These are phyloP conservation scores for Friedmanniomyces endolithicus DNA, from an alignment of 495 filamentous ascomycete genomes.

Conservation along the genomic window DNA sequence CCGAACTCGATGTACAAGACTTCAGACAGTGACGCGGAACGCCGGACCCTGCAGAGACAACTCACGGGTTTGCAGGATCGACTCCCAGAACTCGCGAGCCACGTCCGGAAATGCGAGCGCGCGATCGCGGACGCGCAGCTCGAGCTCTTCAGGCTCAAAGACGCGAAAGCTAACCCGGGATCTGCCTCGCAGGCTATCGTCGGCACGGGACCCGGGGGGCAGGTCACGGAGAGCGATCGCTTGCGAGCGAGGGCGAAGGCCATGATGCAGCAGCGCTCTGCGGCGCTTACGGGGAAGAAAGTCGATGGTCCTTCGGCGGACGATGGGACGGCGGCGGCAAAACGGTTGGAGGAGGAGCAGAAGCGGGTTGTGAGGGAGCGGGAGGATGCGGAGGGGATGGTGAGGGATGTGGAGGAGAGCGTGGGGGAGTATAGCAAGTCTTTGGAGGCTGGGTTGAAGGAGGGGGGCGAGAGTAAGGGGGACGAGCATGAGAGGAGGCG, in stretches of 20 bases:
- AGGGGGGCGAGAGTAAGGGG: conserved; percentile 54
- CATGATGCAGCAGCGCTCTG: conserved; percentile 96
- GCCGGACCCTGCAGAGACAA: conserved; percentile 72
- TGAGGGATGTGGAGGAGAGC: conserved; percentile 90
- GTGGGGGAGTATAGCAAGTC: conserved; percentile 76
- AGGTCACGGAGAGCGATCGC: conserved; percentile 84
- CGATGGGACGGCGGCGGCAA: conserved; percentile 62
- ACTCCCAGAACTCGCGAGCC: conserved; percentile 80
- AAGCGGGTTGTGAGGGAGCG: conserved; percentile 65
- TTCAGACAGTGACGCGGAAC: conserved; percentile 74
- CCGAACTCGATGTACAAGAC: conserved; percentile 63
- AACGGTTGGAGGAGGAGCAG: conserved; percentile 74
- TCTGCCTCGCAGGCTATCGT: conserved; percentile 73
- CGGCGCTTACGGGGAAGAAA: conserved; percentile 77
- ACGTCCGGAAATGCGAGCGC: conserved; percentile 81
- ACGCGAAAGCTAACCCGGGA: conserved; percentile 83
- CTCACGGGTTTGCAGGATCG: conserved; percentile 79
- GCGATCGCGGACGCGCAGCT: conserved; percentile 83
- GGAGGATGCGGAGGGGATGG: conserved; percentile 92
- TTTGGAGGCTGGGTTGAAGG: conserved; percentile 77
- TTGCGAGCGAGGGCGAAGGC: conserved; percentile 90
- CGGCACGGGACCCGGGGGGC: conserved; percentile 84
- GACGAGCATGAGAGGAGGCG: conserved; percentile 81
- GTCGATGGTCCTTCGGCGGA: conserved; percentile 38
- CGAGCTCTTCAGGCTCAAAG: conserved; percentile 86